Evolutionary conservation across 2,329 filamentous ascomycete species (phyloP).

Genomic region (Neofusicoccum kwambonambiense): DNA sequence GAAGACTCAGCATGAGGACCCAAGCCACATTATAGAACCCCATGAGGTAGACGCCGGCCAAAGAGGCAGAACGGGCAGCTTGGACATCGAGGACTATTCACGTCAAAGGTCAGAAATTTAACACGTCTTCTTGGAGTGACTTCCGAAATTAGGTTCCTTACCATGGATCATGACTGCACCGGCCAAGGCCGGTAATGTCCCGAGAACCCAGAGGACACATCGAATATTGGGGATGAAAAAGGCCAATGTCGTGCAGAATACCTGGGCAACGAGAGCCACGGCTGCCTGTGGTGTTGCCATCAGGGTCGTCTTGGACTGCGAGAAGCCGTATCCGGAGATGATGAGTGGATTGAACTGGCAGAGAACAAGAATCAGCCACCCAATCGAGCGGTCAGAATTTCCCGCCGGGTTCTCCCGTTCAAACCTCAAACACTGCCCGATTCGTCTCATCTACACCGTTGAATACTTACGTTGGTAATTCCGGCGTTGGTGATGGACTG

Average conservation of each 20-base stretch:
- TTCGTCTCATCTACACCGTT: background rate
- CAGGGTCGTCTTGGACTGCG: background rate
- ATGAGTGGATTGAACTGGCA: background rate
- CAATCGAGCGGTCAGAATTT: background rate
- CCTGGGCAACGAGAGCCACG: background rate
- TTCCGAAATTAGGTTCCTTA: conserved; percentile 1
- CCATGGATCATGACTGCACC: background rate
- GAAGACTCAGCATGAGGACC: background rate
- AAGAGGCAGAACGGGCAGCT: background rate
- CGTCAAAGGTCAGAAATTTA: background rate
- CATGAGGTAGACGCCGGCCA: background rate
- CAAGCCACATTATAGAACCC: background rate
- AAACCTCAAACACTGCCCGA: background rate
- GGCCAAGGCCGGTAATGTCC: background rate
- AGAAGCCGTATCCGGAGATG: background rate
- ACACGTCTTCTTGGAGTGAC: background rate
- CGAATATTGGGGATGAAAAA: background rate
- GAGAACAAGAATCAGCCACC: background rate
- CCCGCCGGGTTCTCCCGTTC: too few species aligned
- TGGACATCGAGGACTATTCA: background rate
- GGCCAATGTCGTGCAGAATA: background rate
- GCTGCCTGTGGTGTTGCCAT: background rate
- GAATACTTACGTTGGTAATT: background rate
- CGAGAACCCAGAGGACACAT: conserved; percentile 4
- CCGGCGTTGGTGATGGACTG: background rate